Evolutionary conservation across 2,329 filamentous ascomycete genomes (phyloP), one percentile per base, ranked within the genome.

Genomic region (Fusarium proliferatum): DNA sequence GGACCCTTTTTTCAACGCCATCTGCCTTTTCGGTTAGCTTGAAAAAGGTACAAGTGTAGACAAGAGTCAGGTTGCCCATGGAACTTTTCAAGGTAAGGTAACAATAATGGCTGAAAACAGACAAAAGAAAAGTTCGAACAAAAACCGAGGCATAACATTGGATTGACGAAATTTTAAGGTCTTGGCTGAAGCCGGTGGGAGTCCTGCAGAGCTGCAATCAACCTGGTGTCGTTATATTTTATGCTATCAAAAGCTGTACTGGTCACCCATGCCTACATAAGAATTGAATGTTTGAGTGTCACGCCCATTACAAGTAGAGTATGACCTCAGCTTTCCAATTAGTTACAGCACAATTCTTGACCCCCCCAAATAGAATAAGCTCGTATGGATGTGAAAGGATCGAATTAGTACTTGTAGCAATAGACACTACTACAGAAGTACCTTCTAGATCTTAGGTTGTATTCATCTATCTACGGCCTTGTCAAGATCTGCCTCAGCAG

Each of bases 381-480:
- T 21, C 16, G 23, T 58, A 28, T 28, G 36, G 28, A 28, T n/a
- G 30, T 57, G 38, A 61, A 55, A 17, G 17, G 21, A 19, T 19
- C 53, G 28, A 17, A 30, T 13, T 10, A 41, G 16, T 52, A 41
- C 28, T 52, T 45, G 38, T 21, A 39, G 45, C 34, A 55, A 49
- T 7, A 45, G 39, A 38, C 23, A 30, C 49, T 66, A n/a, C 65
- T 43, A 36, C 9, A 57, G 48, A 28, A 48, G 38, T 46, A 61
- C 41, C 42, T n/a, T 53, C 42, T 39, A 34, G 39, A 60, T 74
- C 53, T 55, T 33, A 33, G 33, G 33, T 33, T 64, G 23, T 64
- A 59, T 74, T 68, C 46, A 55, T 74, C 55, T 68, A 74, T 71
- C 58, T 73, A 72, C 52, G 58, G 69, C 67, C 71, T 58, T 41